A percentile compares a stretch with the other conserved stretches of the same genome.
Conservation (phyloP, 2,329 filamentous ascomycete genomes). For the Trichothecium roseum region DNA sequence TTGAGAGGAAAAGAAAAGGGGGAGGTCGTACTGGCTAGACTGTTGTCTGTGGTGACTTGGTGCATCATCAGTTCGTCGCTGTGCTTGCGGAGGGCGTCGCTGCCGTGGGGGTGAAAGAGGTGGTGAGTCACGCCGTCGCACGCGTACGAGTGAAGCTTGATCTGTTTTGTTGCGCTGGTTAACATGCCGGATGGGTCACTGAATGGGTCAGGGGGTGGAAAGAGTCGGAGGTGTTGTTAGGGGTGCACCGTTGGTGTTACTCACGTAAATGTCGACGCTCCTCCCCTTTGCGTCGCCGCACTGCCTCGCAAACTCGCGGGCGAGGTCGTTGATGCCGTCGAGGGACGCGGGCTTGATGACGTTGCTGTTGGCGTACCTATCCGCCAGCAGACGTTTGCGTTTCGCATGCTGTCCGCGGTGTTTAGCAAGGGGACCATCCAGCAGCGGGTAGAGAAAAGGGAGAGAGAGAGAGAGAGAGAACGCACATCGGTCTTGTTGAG, state of each 20-base stretch:
- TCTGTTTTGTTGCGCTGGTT: too few relatives aligned
- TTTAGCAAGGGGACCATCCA: too few relatives aligned
- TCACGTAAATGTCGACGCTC: conserved; percentile 52
- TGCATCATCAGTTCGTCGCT: conserved; percentile 57
- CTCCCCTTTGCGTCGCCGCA: conserved; percentile 33
- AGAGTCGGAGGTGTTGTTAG: too few relatives aligned
- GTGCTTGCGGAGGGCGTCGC: conserved; percentile 43
- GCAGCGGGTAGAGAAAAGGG: too few relatives aligned
- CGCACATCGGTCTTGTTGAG: conserved; percentile 42
- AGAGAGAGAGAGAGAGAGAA: too few relatives aligned
- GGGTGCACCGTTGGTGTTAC: too few relatives aligned
- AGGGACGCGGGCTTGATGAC: conserved; percentile 46
- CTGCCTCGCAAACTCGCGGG: conserved; percentile 41
- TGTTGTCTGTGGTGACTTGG: conserved; percentile 57
- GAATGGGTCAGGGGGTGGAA: conserved; percentile 6
- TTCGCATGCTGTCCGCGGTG: conserved; percentile 42
- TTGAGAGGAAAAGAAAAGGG: not conserved
- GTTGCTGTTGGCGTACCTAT: conserved; percentile 60
- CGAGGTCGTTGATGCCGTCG: conserved; percentile 46
- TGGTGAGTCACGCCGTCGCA: conserved; percentile 61
- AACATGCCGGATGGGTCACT: not conserved
- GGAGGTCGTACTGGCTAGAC: conserved; percentile 44
- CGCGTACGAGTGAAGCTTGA: conserved; percentile 46
- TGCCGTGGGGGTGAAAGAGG: conserved; percentile 57
- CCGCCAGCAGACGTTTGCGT: conserved; percentile 52